A percentile compares a stretch with the other conserved stretches of the same genome.
phyloP scores from a whole-genome alignment of 2,329 filamentous ascomycete genomes.

The Cladosporium sp. region DNA sequence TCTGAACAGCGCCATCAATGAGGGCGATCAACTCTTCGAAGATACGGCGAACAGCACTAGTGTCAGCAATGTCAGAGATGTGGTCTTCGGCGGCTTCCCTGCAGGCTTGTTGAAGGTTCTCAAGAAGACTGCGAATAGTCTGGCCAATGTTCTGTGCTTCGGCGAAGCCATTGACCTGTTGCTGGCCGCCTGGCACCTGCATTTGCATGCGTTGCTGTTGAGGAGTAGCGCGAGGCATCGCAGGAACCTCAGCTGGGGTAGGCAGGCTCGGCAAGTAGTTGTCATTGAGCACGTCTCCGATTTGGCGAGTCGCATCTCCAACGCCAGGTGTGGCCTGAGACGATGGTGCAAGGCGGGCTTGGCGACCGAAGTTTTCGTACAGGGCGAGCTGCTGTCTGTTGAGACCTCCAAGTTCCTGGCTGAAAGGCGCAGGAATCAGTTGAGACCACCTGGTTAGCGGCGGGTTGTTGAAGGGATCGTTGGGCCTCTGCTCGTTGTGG shows the following conservation, averaged over 20 bases:
- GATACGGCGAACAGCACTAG: conserved; percentile 57
- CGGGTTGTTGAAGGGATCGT: conserved; percentile 81
- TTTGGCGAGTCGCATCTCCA: conserved; percentile 58
- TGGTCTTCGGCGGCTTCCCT: conserved; percentile 60
- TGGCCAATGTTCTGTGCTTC: conserved; percentile 57
- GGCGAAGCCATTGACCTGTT: conserved; percentile 62
- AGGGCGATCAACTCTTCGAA: conserved; percentile 59
- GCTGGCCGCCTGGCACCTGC: conserved; percentile 39
- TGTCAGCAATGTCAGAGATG: conserved; percentile 58
- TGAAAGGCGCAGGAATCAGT: conserved; percentile 91
- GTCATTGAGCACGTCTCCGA: conserved; percentile 65
- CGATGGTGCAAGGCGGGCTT: conserved; percentile 62
- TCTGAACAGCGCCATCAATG: conserved; percentile 57
- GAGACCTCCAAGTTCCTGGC: conserved; percentile 77
- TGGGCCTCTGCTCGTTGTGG: conserved; percentile 73
- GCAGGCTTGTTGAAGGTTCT: conserved; percentile 59
- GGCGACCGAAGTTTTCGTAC: conserved; percentile 92
- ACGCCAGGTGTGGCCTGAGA: conserved; percentile 50
- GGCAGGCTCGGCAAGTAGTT: conserved; percentile 62
- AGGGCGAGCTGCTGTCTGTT: conserved; percentile 93
- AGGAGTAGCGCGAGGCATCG: conserved; percentile 59
- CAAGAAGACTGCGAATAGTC: conserved; percentile 56
- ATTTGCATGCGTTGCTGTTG: conserved; percentile 52
- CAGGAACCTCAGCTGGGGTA: conserved; percentile 63
- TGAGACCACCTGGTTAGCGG: conserved; percentile 85